Percentiles rank a stretch among this genome's conserved stretches.
phyloP scores from a whole-genome alignment of 129 eudicot species.

The Tanacetum coccineum region DNA sequence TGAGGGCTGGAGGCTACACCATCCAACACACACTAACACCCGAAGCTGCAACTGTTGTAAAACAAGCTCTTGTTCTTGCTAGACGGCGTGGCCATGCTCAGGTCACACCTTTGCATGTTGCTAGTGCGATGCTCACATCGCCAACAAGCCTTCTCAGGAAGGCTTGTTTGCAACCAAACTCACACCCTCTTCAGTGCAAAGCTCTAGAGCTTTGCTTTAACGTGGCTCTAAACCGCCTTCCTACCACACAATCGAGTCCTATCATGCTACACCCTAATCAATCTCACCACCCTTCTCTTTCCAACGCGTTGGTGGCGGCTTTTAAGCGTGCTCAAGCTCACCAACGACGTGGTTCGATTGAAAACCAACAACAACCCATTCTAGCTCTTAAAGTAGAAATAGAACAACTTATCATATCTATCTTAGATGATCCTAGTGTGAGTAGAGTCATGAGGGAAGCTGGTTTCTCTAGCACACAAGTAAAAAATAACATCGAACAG shows the following conservation, averaged over 20 bases:
- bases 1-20: slow-evolving; percentile 78
- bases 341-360: slow-evolving; percentile 81
- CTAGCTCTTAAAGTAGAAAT: slow-evolving; percentile 79
- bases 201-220: slow-evolving; percentile 94
- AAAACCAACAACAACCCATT: slow-evolving; percentile 80
- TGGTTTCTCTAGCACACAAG: slow-evolving; percentile 79
- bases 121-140: slow-evolving; percentile 74
- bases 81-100: slow-evolving; percentile 82
- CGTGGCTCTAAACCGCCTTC: slow-evolving; percentile 82
- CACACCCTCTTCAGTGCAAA: slow-evolving; percentile 84
- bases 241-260: slow-evolving; percentile 56
- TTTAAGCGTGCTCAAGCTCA: slow-evolving; percentile 93
- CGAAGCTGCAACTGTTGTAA: slow-evolving; percentile 61
- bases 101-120: slow-evolving; percentile 87
- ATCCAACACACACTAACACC: slow-evolving; percentile 70
- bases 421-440: slow-evolving; percentile 93
- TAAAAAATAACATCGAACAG: slow-evolving; percentile 70
- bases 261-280: slow-evolving; percentile 50
- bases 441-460: slow-evolving; percentile 98
- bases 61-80: slow-evolving; percentile 71
- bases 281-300: slow-evolving; percentile 62
- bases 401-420: slow-evolving; percentile 71
- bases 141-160: slow-evolving; percentile 47
- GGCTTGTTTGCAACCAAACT: slow-evolving; percentile 75
- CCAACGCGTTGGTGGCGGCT: slow-evolving; percentile 91